Conservation (phyloP, 2,329 filamentous ascomycete genomes). For the Stemphylium lycopersici region DNA sequence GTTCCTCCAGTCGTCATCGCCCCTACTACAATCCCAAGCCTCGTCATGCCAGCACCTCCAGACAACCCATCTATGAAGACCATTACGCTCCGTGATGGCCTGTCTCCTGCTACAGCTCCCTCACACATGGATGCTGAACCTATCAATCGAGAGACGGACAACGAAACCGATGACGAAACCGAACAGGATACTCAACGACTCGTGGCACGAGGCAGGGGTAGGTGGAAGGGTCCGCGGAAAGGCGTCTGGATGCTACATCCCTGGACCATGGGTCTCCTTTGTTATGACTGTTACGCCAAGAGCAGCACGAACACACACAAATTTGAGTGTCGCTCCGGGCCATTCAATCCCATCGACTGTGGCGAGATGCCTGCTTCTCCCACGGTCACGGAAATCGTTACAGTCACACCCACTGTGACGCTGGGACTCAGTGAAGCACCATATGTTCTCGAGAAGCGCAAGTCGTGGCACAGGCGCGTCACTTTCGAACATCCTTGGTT, state of each 20-base stretch:
- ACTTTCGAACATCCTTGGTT: constrained; percentile 22
- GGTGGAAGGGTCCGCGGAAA: constrained; percentile 10
- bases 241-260: constrained; percentile 37
- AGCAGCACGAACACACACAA: constrained; percentile 9
- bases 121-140: no score
- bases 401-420: constrained; percentile 3
- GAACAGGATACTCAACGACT: neutral
- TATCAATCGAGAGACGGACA: neutral
- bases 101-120: no score
- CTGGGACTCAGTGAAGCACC: neutral
- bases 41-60: no score
- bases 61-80: no score
- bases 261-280: constrained; percentile 25
- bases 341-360: constrained; percentile 8
- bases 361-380: constrained; percentile 4
- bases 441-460: constrained; percentile 11
- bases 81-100: no score
- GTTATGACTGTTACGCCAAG: constrained; percentile 35
- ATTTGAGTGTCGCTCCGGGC: constrained; percentile 27
- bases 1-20: no score
- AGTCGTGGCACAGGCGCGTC: constrained; percentile 27
- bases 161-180: neutral
- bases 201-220: constrained; percentile 3
- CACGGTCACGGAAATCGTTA: neutral
- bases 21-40: no score